Conservation (phyloP, 805 yeast species). For the Lipomyces oligophaga region DNA sequence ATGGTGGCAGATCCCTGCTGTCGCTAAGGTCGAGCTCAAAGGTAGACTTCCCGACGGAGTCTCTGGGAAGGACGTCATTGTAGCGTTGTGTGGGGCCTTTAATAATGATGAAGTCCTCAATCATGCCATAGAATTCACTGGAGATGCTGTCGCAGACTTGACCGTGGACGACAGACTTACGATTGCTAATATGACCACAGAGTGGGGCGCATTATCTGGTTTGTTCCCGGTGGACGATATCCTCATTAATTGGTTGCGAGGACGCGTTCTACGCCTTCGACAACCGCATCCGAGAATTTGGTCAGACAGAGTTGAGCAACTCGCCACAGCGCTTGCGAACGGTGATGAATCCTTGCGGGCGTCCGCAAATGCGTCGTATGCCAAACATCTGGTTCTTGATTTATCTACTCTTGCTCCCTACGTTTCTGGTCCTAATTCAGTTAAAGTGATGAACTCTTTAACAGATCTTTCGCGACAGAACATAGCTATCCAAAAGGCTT, state of each 20-base stretch:
- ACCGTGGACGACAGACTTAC: conserved; percentile 83
- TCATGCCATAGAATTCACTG: conserved; percentile 86
- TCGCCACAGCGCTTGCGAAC: conserved; percentile 42
- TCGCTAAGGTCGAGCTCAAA: conserved; percentile 82
- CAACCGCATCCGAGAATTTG: conserved; percentile 80
- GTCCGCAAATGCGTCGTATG: conserved; percentile 77
- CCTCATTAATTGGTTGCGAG: conserved; percentile 70
- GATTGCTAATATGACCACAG: conserved; percentile 96
- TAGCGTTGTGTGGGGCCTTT: conserved; percentile 88
- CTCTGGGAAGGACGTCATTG: conserved; percentile 95
- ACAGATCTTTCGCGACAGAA: conserved; percentile 67
- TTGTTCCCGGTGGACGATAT: conserved; percentile 91
- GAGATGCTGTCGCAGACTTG: conserved; percentile 66
- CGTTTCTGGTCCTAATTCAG: conserved; percentile 96
- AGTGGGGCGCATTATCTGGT: conserved; percentile 98
- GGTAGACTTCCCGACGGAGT: conserved; percentile 82
- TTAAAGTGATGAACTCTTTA: conserved; percentile 79
- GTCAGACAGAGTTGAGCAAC: conserved; percentile 50
- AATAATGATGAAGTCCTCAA: conserved; percentile 90
- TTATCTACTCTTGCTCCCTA: conserved; percentile 77
- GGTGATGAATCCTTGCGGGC: conserved; percentile 28
- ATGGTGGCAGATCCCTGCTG: conserved; percentile 99
- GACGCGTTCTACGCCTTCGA: conserved; percentile 55
- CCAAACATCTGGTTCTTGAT: conserved; percentile 81
- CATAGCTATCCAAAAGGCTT: conserved; percentile 85